Percentiles rank a stretch among this genome's conserved stretches.
These are phyloP conservation scores for Plasmopara muralis DNA, from an alignment of 352 stramenopile species.

Conservation along the genomic window DNA sequence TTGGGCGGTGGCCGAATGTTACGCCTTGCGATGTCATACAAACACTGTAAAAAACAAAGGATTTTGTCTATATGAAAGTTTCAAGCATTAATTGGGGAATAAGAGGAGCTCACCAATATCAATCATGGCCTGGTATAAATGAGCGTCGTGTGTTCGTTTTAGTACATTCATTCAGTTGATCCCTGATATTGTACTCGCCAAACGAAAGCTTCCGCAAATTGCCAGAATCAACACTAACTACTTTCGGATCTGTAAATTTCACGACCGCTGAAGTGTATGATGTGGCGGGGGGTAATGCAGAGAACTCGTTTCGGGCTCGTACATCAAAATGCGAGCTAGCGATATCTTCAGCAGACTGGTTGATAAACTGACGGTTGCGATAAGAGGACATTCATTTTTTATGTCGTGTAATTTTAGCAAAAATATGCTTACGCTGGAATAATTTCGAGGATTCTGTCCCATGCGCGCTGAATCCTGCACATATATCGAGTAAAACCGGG, in stretches of 20 bases:
- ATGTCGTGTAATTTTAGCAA: not conserved
- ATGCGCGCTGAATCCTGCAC: constrained; percentile 37
- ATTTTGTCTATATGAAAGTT: too few species aligned
- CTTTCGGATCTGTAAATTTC: constrained; percentile 34
- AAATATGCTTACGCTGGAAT: constrained; percentile 52
- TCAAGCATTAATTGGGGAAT: not conserved
- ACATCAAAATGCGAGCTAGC: constrained; percentile 52
- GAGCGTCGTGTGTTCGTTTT: constrained; percentile 16
- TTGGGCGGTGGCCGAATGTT: constrained; percentile 68
- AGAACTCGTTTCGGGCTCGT: constrained; percentile 48
- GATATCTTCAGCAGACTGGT: constrained; percentile 46
- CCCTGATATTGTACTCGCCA: constrained; percentile 1
- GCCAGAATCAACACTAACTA: constrained; percentile 47
- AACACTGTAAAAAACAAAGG: constrained; percentile 11
- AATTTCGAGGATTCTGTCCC: constrained; percentile 59
- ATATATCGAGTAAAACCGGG: constrained; percentile 57
- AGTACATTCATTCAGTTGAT: constrained; percentile 2
- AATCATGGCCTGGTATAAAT: constrained; percentile 23
- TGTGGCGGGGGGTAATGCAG: constrained; percentile 25
- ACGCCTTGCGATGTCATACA: constrained; percentile 40
- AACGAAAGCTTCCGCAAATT: constrained; percentile 25
- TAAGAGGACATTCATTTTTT: not conserved
- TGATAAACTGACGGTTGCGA: constrained; percentile 48
- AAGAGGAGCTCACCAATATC: constrained; percentile 31
- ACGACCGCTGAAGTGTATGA: constrained; percentile 34